Evolutionary conservation across 495 filamentous ascomycete genomes (phyloP), one percentile per base, ranked within the genome.

Genomic region (Annulohypoxylon nitens): DNA sequence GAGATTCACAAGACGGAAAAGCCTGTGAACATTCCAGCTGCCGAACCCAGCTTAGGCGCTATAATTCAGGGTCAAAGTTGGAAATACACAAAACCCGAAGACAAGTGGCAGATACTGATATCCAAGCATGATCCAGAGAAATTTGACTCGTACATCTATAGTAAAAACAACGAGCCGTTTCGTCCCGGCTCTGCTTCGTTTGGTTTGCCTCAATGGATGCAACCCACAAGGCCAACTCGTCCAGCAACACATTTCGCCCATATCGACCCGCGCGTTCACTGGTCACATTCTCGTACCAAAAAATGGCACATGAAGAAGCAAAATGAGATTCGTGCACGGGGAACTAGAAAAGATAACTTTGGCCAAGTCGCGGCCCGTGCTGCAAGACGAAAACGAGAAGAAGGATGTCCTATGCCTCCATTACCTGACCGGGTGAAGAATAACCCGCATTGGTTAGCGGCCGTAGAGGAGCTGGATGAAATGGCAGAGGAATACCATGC

Each of bases 191-290:
- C 75, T n/a, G n/a, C 48, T 1, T 64, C 66, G 23, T 79, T 74
- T 61, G 70, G 62, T 4, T 3, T 66, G 3, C 57, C 64, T 2
- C 36, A 9, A 9, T 36, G 36, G 20, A 11, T 25, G 14, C 64
- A 67, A 47, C 71, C 74, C 10, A 50, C 66, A 20, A 64, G 74
- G 36, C 70, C 71, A 48, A 76, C 61, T 18, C 70, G 66, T n/a
- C 50, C 62, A 7, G 74, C 74, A 47, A 68, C 61, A 16, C 51
- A 74, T 14, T 83, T 76, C 67, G 73, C 65, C 5, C 69, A 81
- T 66, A 80, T 87, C 20, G 82, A 87, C 69, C 86, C 86, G 0
- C 80, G 81, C 2, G 68, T 81, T 2, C 81, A 81, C 53, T 85
- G 81, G 79, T 74, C 78, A 2, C 78, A 78, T 8, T 74, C 70